Conservation (phyloP, 495 filamentous ascomycete species). For the Jackrogersella multiformis region DNA sequence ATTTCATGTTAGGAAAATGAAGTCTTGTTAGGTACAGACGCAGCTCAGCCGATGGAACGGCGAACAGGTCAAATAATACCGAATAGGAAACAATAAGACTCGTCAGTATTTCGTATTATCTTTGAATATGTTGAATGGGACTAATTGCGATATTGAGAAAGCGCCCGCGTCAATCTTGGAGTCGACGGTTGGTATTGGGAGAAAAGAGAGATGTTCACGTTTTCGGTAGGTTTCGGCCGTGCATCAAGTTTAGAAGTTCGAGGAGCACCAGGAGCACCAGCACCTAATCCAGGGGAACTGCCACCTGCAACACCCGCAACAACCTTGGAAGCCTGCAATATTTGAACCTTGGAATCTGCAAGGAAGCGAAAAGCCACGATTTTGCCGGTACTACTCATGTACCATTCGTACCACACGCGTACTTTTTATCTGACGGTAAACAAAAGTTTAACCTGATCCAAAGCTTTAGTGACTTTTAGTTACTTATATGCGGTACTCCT, state of each 20-base stretch:
- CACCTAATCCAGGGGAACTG: constrained; percentile 30
- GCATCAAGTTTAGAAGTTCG: constrained; percentile 37
- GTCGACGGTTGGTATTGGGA: constrained; percentile 34
- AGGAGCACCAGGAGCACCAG: too few species aligned
- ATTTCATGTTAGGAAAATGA: constrained; percentile 44
- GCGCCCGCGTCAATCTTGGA: constrained; percentile 30
- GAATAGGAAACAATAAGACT: constrained; percentile 28
- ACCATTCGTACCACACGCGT: background rate
- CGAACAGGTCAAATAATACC: constrained; percentile 44
- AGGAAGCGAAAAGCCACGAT: constrained; percentile 35
- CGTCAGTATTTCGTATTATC: constrained; percentile 18
- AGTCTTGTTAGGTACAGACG: constrained; percentile 24
- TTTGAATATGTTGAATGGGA: constrained; percentile 1
- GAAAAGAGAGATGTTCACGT: constrained; percentile 27
- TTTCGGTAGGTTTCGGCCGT: constrained; percentile 37
- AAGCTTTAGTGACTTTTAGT: constrained; percentile 4
- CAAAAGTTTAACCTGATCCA: background rate
- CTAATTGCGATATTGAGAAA: constrained; percentile 14
- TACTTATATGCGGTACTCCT: background rate
- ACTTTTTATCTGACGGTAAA: constrained; percentile 8
- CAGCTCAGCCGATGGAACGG: constrained; percentile 45
- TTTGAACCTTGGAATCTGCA: constrained; percentile 13
- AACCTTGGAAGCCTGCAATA: background rate
- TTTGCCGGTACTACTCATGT: background rate
- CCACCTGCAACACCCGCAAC: too few species aligned